phyloP scores from a whole-genome alignment of 2,329 filamentous ascomycete genomes.

The Falciphora oryzae region DNA sequence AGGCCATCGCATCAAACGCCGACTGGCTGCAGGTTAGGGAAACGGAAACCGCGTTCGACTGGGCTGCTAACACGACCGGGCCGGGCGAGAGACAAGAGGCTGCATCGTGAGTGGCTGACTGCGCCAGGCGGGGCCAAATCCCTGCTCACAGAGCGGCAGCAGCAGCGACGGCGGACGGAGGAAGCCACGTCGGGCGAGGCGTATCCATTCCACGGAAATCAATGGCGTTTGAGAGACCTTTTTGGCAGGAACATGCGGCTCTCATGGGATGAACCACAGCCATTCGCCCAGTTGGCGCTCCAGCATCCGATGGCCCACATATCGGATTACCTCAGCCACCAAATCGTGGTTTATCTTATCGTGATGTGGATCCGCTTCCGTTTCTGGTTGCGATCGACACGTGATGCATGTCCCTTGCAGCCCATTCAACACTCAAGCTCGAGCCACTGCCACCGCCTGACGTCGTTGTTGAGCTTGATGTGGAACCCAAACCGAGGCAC shows the following conservation, averaged over 20 bases:
- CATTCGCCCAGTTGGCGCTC: background rate
- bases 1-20: slow-evolving; percentile 28
- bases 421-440: too few species aligned
- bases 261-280: background rate
- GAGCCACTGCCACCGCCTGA: too few species aligned
- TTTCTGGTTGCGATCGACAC: background rate
- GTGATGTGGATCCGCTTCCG: background rate
- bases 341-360: too few species aligned
- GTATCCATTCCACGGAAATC: background rate
- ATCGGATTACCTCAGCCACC: background rate
- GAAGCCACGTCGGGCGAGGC: background rate
- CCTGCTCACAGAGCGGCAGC: background rate
- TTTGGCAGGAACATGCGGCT: background rate
- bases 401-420: background rate
- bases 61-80: background rate
- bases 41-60: slow-evolving; percentile 8
- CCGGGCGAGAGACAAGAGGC: background rate
- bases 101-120: background rate
- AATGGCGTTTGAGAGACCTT: background rate
- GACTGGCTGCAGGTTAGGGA: slow-evolving; percentile 9
- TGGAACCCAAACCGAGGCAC: background rate
- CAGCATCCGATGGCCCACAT: background rate
- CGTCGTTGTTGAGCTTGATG: background rate
- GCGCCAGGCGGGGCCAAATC: background rate
- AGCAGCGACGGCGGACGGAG: background rate